These are phyloP conservation scores for Viola odorata DNA, from an alignment of 345 rosid species.

Conservation along the genomic window DNA sequence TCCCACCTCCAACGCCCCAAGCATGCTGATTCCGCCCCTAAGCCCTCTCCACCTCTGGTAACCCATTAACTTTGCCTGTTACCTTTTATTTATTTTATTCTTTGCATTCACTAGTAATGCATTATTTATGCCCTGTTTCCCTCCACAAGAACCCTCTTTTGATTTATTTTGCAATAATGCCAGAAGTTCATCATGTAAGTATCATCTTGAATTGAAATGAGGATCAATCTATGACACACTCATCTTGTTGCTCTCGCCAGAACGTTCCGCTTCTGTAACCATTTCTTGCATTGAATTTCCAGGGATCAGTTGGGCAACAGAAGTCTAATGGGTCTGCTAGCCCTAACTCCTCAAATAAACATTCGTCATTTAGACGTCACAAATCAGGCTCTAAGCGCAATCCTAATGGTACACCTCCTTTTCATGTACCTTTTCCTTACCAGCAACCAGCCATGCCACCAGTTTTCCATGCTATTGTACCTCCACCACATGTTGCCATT, in stretches of 20 bases:
- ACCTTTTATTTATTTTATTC: background rate
- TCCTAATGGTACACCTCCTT: constrained; percentile 51
- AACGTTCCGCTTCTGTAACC: background rate
- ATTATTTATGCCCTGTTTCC: background rate
- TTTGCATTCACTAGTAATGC: background rate
- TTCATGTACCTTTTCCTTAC: constrained; percentile 48
- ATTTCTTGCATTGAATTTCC: constrained; percentile 16
- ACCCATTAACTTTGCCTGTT: background rate
- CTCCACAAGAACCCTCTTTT: too few relatives aligned
- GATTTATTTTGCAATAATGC: too few relatives aligned
- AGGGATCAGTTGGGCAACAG: constrained; percentile 51
- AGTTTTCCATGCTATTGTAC: constrained; percentile 52
- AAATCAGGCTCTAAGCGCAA: constrained; percentile 60
- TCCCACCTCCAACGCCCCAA: constrained; percentile 52
- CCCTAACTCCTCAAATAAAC: constrained; percentile 43
- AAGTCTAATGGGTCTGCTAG: constrained; percentile 54
- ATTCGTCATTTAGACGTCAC: constrained; percentile 50
- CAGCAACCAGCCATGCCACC: constrained; percentile 43
- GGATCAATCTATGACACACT: too few relatives aligned
- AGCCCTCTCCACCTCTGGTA: constrained; percentile 11
- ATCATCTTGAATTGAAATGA: too few relatives aligned
- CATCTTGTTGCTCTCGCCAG: too few relatives aligned
- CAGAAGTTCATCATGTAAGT: too few relatives aligned
- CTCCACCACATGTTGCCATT: constrained; percentile 58
- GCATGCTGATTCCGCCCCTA: constrained; percentile 10